Percentiles rank a stretch among this genome's conserved stretches.
Conservation (phyloP, 2,329 filamentous ascomycete species). For the Aspergillus tanneri region DNA sequence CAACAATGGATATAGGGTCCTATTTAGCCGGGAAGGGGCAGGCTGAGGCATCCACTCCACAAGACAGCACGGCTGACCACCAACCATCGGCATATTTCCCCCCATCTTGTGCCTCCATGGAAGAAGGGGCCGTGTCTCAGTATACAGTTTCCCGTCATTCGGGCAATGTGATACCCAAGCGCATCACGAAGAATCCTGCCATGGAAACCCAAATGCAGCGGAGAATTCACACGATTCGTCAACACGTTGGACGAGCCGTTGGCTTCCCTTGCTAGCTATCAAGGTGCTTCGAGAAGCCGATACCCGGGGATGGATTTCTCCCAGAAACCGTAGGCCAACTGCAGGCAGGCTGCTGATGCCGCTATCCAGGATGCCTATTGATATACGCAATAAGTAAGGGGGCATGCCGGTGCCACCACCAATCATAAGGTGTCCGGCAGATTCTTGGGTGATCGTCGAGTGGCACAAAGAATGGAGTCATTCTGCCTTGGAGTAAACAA, state of each 20-base stretch:
- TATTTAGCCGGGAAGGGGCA: not conserved
- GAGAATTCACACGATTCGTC: not conserved
- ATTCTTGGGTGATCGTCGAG: not conserved
- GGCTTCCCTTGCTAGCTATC: not conserved
- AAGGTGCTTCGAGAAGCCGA: not conserved
- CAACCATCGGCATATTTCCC: not conserved
- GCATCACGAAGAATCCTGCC: not conserved
- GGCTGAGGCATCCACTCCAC: not conserved
- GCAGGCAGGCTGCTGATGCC: not conserved
- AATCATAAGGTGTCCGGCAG: not conserved
- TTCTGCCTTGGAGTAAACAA: not conserved
- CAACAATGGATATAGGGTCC: not conserved
- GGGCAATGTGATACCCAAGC: not conserved
- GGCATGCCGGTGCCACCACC: not conserved
- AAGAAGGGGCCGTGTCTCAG: not conserved
- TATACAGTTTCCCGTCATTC: not conserved
- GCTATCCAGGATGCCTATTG: not conserved
- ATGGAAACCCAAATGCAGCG: not conserved
- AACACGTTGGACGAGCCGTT: not conserved
- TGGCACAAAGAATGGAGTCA: not conserved
- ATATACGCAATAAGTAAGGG: not conserved
- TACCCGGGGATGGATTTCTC: not conserved
- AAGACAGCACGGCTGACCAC: not conserved
- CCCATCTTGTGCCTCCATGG: not conserved
- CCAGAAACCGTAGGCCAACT: not conserved